Percentiles rank a stretch among this genome's conserved stretches.
These are phyloP conservation scores for Eutypella sp. DNA, from an alignment of 2,329 filamentous ascomycete genomes.

Conservation along the genomic window DNA sequence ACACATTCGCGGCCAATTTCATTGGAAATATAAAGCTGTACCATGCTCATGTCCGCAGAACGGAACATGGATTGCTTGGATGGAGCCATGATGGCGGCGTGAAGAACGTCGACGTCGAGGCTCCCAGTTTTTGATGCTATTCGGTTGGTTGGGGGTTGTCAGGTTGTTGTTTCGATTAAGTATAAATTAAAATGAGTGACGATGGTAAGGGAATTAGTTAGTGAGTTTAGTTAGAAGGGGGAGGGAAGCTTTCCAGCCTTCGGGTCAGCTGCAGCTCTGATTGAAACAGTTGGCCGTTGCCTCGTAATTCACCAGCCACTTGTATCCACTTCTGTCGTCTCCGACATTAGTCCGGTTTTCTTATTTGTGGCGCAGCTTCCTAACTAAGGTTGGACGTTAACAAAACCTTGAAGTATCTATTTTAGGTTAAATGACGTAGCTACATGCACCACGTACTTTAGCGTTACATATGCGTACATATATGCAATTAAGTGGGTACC, in stretches of 20 bases:
- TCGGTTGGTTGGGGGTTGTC: conserved; percentile 8
- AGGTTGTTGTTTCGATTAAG: too few species aligned
- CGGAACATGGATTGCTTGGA: conserved; percentile 93
- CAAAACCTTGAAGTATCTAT: too few species aligned
- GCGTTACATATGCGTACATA: too few species aligned
- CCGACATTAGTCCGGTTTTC: background rate
- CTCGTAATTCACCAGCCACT: background rate
- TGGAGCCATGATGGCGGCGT: conserved; percentile 51
- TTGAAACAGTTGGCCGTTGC: background rate
- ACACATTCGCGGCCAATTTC: conserved; percentile 98
- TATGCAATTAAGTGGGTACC: too few species aligned
- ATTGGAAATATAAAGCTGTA: conserved; percentile 98
- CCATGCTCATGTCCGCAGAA: conserved; percentile 99
- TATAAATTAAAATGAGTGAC: conserved; percentile 9
- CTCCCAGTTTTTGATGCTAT: too few species aligned
- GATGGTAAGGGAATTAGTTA: conserved; percentile 13
- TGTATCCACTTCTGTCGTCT: background rate
- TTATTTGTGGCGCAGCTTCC: background rate
- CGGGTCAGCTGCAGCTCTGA: background rate
- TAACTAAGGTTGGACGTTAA: too few species aligned
- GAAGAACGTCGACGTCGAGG: conserved; percentile 18
- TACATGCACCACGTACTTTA: too few species aligned
- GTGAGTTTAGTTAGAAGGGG: too few species aligned
- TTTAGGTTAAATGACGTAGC: too few species aligned
- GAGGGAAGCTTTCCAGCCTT: conserved; percentile 5